Conservation (phyloP, 2,329 filamentous ascomycete species). For the Penicillium corylophilum region DNA sequence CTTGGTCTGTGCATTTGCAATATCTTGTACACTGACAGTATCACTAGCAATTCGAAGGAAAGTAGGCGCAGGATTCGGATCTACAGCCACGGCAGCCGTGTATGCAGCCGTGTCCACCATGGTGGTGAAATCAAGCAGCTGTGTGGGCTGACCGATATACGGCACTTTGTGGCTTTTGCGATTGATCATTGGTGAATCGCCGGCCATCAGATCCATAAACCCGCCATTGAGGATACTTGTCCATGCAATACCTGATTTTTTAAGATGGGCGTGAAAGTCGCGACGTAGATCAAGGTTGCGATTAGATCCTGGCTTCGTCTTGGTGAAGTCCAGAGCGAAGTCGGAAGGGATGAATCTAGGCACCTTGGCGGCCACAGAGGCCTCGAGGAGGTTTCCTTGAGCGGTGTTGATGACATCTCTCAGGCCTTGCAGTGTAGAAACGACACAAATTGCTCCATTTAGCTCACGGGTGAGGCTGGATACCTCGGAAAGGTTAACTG, state of each 20-base stretch:
- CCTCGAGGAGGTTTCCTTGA: conserved; percentile 11
- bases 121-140: conserved; percentile 10
- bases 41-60: conserved; percentile 13
- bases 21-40: conserved; percentile 6
- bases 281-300: conserved; percentile 13
- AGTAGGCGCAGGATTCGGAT: conserved; percentile 8
- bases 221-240: conserved; percentile 14
- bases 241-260: conserved; percentile 12
- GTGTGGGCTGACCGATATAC: conserved; percentile 6
- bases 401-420: conserved; percentile 10
- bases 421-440: conserved; percentile 13
- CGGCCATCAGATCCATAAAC: conserved; percentile 12
- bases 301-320: conserved; percentile 11
- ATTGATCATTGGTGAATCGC: conserved; percentile 11
- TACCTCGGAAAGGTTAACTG: conserved; percentile 4
- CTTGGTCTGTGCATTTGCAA: conserved; percentile 8
- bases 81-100: conserved; percentile 9
- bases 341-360: conserved; percentile 13
- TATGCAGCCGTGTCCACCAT: conserved; percentile 14
- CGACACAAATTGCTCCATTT: conserved; percentile 5
- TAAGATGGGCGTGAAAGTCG: conserved; percentile 7
- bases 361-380: conserved; percentile 12
- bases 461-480: conserved; percentile 9
- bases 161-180: conserved; percentile 8
- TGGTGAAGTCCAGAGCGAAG: conserved; percentile 15